A percentile compares a stretch with the other conserved stretches of the same genome.
Conservation (phyloP, 176 grass and related monocot genomes). For the Saccharum spontaneum region DNA sequence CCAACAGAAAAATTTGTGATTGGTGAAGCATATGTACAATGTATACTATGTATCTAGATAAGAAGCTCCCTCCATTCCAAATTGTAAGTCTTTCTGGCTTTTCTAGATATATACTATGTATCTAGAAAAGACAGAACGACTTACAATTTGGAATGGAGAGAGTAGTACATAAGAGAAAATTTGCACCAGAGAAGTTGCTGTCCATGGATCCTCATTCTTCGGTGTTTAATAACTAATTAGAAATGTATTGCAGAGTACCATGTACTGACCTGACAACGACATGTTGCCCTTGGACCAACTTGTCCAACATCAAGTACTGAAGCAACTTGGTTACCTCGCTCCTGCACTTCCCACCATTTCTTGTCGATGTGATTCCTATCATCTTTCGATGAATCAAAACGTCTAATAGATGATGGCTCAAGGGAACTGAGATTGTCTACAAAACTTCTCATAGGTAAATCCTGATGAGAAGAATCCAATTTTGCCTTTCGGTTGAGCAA, state of each 20-base stretch:
- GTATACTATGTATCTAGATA: too few relatives aligned
- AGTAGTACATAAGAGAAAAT: not conserved
- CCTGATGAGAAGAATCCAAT: constrained; percentile 69
- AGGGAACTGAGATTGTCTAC: constrained; percentile 68
- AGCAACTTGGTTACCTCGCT: constrained; percentile 72
- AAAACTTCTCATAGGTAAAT: constrained; percentile 95
- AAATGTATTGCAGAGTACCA: constrained; percentile 19
- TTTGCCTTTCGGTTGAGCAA: constrained; percentile 72
- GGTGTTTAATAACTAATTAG: constrained; percentile 6
- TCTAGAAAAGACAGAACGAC: not conserved
- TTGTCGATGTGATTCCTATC: constrained; percentile 60
- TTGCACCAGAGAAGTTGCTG: not conserved
- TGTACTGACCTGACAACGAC: constrained; percentile 84
- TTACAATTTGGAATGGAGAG: not conserved
- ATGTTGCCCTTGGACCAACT: constrained; percentile 80
- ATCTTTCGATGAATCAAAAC: constrained; percentile 45
- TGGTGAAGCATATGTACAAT: not conserved
- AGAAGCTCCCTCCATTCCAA: not conserved
- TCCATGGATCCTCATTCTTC: not conserved
- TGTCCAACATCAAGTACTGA: constrained; percentile 78
- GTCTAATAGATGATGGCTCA: constrained; percentile 39
- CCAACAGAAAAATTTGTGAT: not conserved
- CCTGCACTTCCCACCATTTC: constrained; percentile 96
- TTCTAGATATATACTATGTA: too few relatives aligned
- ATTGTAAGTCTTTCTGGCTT: not conserved